phyloP scores from a whole-genome alignment of 2,329 filamentous ascomycete species.

The Cladosporium sp. region DNA sequence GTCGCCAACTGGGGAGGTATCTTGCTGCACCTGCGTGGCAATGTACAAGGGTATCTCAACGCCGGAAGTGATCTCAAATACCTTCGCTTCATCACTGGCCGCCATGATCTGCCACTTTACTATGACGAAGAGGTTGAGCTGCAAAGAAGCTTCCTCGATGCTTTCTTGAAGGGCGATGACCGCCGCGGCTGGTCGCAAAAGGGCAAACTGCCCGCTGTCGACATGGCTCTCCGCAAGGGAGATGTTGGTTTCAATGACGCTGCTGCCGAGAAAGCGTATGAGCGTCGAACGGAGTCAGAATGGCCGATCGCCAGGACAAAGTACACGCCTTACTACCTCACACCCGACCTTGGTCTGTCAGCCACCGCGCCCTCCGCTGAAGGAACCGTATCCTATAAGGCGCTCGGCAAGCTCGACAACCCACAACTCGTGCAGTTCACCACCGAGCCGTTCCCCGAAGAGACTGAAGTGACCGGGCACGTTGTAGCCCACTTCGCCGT shows the following conservation, averaged over 20 bases:
- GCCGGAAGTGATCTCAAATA: conserved; percentile 66
- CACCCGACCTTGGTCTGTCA: conserved; percentile 41
- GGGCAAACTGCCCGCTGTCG: conserved; percentile 58
- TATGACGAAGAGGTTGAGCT: conserved; percentile 65
- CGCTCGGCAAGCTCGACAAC: conserved; percentile 54
- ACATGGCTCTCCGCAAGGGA: conserved; percentile 60
- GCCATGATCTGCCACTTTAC: conserved; percentile 70
- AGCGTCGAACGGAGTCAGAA: conserved; percentile 53
- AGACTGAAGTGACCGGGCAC: conserved; percentile 68
- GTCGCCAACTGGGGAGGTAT: conserved; percentile 72
- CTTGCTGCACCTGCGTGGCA: conserved; percentile 63
- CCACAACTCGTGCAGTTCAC: conserved; percentile 54
- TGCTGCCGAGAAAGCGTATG: conserved; percentile 53
- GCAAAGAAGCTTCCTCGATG: conserved; percentile 64
- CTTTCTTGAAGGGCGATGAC: conserved; percentile 67
- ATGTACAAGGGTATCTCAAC: conserved; percentile 60
- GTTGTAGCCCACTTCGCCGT: conserved; percentile 61
- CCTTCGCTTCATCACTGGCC: conserved; percentile 63
- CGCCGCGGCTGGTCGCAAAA: conserved; percentile 55
- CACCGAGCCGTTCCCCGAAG: conserved; percentile 53
- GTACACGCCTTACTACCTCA: conserved; percentile 61
- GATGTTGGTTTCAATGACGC: conserved; percentile 65
- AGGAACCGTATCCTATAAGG: conserved; percentile 48
- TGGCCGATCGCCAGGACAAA: conserved; percentile 66
- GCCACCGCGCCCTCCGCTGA: conserved; percentile 3